phyloP scores from a whole-genome alignment of 2,329 filamentous ascomycete species.

The Escovopsis weberi region DNA sequence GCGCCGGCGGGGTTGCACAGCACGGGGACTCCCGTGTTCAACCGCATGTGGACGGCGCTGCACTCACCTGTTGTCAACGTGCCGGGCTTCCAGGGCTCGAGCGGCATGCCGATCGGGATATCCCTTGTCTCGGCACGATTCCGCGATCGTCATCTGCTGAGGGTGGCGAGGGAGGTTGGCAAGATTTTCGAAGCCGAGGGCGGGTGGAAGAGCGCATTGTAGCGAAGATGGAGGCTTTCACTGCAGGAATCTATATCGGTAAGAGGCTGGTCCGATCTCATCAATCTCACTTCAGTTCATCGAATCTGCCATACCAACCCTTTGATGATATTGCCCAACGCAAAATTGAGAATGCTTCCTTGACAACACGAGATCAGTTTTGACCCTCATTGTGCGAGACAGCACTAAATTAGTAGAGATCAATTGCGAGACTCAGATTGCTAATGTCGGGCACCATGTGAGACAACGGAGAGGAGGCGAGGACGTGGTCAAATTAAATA shows the following conservation, averaged over 20 bases:
- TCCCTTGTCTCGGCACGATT: conserved; percentile 36
- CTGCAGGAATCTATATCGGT: not conserved
- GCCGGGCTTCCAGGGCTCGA: conserved; percentile 41
- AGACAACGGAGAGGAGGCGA: not conserved
- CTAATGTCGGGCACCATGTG: not conserved
- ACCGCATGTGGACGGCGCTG: conserved; percentile 37
- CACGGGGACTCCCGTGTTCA: conserved; percentile 41
- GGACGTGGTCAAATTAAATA: not conserved
- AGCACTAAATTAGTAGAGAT: not conserved
- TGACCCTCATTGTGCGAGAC: too few relatives aligned
- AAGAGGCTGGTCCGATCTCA: too few relatives aligned
- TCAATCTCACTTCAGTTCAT: too few relatives aligned
- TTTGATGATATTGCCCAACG: too few relatives aligned
- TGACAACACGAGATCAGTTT: too few relatives aligned
- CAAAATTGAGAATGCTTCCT: too few relatives aligned
- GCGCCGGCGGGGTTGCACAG: conserved; percentile 36
- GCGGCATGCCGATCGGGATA: conserved; percentile 44
- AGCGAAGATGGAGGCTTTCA: not conserved
- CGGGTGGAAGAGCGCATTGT: conserved; percentile 12
- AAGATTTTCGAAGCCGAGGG: conserved; percentile 18
- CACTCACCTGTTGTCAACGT: conserved; percentile 51
- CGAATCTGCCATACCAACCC: too few relatives aligned
- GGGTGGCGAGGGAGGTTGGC: conserved; percentile 24
- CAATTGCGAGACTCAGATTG: not conserved
- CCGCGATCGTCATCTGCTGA: conserved; percentile 28